Base-by-base conservation (phyloP, 352 stramenopile genomes). In the Phytophthora brassicae region DNA sequence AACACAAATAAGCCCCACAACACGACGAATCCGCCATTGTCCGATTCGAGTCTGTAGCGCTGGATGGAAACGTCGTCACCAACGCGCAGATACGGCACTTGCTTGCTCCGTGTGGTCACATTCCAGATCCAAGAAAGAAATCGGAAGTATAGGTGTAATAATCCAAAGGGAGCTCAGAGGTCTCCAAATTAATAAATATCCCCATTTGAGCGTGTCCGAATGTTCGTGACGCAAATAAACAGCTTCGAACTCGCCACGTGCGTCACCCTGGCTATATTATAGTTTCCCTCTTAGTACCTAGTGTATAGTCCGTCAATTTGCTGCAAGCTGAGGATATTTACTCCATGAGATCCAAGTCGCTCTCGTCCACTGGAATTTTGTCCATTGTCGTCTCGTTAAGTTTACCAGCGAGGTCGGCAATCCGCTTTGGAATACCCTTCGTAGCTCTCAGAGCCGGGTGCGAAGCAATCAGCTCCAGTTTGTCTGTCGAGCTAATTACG, bases 371-470 rank as follows among this genome's bases (percentile, higher is more conserved):
- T 2, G 57, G 49, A 29, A 89, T 87, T 38, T 88, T 71, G 46
- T 92, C 83, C 80, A 92, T 89, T 24, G 74, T 65, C 33, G 71
- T 77, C 43, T 89, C 74, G 35, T 89, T 92, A 6, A 92, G 68
- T 35, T 71, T 77, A 8, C 80, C 83, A 13, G 78, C 83, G 45
- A 92, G 80, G 56, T 90, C 81, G 4, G 83, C 83, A 62, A 92
- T 83, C 9, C 76, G 70, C 39, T 89, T 89, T 0, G 83, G 83
- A 49, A 88, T 84, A 12, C 83, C 83, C 13, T 74, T 57, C 0
- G 80, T 90, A 16, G 79, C 76, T 55, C 81, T 45, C 26, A 92
- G 52, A 28, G 77, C 83, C 19, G 83, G 83, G 43, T 92, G 83
- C n/a, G 72, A 79, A n/a, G 80, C 70, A 45, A 92, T 86, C 5